Conservation (phyloP, 2,329 filamentous ascomycete species). For the Monosporascus sp. region DNA sequence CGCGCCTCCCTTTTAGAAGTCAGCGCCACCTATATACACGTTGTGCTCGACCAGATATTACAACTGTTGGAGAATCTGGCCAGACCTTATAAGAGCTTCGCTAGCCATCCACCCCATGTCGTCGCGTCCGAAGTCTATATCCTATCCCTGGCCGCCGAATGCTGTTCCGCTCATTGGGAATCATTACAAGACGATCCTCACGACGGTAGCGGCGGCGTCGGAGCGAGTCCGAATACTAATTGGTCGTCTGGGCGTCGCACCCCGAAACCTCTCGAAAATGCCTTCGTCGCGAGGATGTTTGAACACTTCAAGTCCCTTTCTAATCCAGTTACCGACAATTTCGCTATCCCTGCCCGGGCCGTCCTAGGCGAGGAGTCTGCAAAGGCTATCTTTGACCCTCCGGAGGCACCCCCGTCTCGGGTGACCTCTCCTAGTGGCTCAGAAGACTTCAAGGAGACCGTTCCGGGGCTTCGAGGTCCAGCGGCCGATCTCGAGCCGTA, state of each 20-base stretch:
- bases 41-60: constrained; percentile 53
- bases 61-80: constrained; percentile 53
- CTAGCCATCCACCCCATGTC: constrained; percentile 52
- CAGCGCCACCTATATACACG: constrained; percentile 46
- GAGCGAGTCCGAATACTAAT: constrained; percentile 1
- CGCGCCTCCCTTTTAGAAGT: constrained; percentile 57
- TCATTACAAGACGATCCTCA: constrained; percentile 23
- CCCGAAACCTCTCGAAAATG: constrained; percentile 40
- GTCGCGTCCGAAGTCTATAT: constrained; percentile 60
- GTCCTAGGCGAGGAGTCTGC: constrained; percentile 44
- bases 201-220: background rate
- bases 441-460: constrained; percentile 31
- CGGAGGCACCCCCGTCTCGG: constrained; percentile 18
- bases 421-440: constrained; percentile 27
- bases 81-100: constrained; percentile 45
- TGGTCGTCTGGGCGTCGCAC: constrained; percentile 4
- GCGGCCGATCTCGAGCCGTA: constrained; percentile 46
- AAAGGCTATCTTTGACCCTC: constrained; percentile 47
- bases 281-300: constrained; percentile 49
- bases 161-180: constrained; percentile 57
- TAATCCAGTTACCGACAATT: constrained; percentile 53
- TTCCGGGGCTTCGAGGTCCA: constrained; percentile 28
- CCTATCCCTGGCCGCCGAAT: constrained; percentile 59
- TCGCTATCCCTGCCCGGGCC: constrained; percentile 48
- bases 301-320: constrained; percentile 52